Evolutionary conservation across 2,329 filamentous ascomycete species (phyloP).

Genomic region (Colletotrichum chrysophilum): DNA sequence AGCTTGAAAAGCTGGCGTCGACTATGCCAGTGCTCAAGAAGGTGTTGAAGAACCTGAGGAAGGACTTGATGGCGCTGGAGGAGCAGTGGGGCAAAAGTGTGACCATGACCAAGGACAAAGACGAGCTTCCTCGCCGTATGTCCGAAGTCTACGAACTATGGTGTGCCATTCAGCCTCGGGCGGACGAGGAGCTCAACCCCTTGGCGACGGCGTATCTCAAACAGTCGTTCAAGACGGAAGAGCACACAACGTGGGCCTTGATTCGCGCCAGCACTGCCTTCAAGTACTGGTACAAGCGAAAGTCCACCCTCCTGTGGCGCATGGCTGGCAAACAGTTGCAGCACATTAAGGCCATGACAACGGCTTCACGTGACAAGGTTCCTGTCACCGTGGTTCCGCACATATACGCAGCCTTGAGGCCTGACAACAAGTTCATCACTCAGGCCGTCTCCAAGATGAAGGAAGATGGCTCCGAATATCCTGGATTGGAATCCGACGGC

Average conservation of each 20-base stretch:
- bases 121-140: conserved; percentile 33
- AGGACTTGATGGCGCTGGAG: conserved; percentile 33
- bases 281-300: conserved; percentile 35
- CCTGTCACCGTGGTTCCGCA: conserved; percentile 37
- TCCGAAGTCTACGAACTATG: conserved; percentile 44
- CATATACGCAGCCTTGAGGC: conserved; percentile 40
- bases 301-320: conserved; percentile 46
- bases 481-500: conserved; percentile 5
- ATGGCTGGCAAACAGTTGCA: conserved; percentile 55
- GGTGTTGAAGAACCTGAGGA: conserved; percentile 37
- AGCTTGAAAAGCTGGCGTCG: conserved; percentile 35
- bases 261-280: conserved; percentile 57
- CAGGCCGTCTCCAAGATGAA: conserved; percentile 22
- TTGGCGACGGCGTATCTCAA: conserved; percentile 25
- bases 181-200: conserved; percentile 15
- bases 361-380: conserved; percentile 20
- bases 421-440: conserved; percentile 35
- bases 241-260: conserved; percentile 44
- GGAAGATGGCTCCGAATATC: conserved; percentile 2
- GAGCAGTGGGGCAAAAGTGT: conserved; percentile 35
- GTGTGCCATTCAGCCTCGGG: conserved; percentile 42
- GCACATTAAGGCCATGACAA: conserved; percentile 46
- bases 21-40: conserved; percentile 31
- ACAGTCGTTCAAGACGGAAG: conserved; percentile 31
- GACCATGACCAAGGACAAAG: background rate